Base-by-base conservation (phyloP, 2,329 filamentous ascomycete species). In the Aspergillus eucalypticola region DNA sequence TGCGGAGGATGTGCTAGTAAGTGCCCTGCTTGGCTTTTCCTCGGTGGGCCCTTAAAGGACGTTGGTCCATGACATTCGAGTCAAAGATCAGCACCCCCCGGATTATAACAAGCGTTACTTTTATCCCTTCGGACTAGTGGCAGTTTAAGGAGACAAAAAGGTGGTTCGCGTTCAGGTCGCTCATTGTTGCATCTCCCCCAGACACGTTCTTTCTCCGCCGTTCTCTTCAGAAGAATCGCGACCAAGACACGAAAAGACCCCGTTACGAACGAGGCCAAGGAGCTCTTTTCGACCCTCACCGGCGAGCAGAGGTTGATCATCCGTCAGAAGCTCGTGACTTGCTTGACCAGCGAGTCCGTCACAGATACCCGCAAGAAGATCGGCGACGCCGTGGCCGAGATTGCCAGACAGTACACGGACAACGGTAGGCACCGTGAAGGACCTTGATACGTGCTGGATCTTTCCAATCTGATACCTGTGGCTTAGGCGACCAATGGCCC, bases 381-480 rank as follows among this genome's bases (percentile, higher is more conserved):
- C 73, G 95, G 93, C 69, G 95, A 99, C 78, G 92, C 94, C n/a
- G 90, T 98, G 63, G 95, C 95, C 23, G 95, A 99, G 78, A 84
- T 99, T 62, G 95, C 94, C 48, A 88, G 95, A 71, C 92, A 99
- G 80, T 97, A 97, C 78, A 90, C 91, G 48, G 95, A 98, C 70
- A 92, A 90, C 71, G 89, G 92, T 96, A 83, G 76, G 88, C 81
- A 59, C 46, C 17, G 23, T 27, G 39, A 17, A 35, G 46, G 46
- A 50, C 46, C 25, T 27, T 32, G 39, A 27, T 15, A n/a, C 39
- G 52, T 49, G 13, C 21, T 54, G 19, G 32, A 44, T 17, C 15
- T 58, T 56, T 52, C 50, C 50, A 42, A 49, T 54, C 46, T 53
- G 46, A 50, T 53, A 19, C n/a, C 17, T n/a, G 50, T 27, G 29